Evolutionary conservation across 2,329 filamentous ascomycete genomes (phyloP).

Genomic region (Apiospora aurea): DNA sequence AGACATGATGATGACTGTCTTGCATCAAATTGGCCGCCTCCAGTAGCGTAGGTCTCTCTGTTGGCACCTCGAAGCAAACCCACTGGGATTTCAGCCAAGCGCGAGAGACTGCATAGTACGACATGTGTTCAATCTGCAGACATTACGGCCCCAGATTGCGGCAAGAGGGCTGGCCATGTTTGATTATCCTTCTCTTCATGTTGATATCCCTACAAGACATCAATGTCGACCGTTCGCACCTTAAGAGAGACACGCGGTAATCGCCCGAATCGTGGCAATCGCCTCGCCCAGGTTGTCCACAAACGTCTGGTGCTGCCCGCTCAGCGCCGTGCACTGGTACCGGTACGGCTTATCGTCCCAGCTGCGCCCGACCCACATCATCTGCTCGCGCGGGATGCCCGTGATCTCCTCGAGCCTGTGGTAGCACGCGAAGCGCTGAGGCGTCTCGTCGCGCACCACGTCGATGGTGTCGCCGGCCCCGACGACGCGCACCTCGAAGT

Average conservation of each 20-base stretch:
- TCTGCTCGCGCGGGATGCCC: background rate
- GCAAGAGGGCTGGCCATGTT: no score
- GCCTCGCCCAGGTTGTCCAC: background rate
- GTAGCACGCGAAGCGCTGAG: background rate
- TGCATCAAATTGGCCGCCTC: background rate
- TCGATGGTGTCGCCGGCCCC: background rate
- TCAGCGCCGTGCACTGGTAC: background rate
- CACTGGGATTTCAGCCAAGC: background rate
- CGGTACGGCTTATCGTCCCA: background rate
- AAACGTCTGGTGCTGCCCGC: background rate
- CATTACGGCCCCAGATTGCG: no score
- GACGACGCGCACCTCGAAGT: background rate
- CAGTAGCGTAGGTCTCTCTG: background rate
- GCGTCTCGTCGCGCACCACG: background rate
- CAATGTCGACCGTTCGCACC: background rate
- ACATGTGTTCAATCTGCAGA: no score
- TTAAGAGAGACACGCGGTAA: background rate
- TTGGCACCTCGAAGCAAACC: no score
- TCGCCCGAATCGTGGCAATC: background rate
- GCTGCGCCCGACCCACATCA: background rate
- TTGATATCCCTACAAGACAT: no score
- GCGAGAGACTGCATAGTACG: background rate
- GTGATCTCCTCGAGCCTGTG: background rate
- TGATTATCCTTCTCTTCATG: no score
- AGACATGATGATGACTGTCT: no score